A percentile compares a stretch with the other conserved stretches of the same genome.
These are phyloP conservation scores for Albugo candida DNA, from an alignment of 352 stramenopile genomes.

Conservation along the genomic window DNA sequence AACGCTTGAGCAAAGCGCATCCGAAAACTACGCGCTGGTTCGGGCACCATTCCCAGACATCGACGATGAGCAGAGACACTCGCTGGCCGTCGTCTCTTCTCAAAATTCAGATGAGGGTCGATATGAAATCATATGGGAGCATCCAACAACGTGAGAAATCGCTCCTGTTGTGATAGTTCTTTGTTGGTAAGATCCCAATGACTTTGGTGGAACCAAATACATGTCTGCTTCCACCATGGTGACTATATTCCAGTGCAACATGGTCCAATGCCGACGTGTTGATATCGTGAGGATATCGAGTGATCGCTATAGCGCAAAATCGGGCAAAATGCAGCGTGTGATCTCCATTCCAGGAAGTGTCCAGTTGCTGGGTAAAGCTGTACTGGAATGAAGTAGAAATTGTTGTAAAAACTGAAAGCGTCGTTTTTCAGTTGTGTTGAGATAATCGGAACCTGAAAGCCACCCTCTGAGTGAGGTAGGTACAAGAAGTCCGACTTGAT, in stretches of 20 bases:
- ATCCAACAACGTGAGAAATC: background rate
- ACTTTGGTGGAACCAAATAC: constrained; percentile 4
- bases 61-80: background rate
- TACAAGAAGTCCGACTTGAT: constrained; percentile 5
- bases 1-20: too few relatives aligned
- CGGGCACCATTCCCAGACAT: background rate
- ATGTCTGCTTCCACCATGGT: constrained; percentile 1
- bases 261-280: constrained; percentile 2
- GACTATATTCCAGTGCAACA: constrained; percentile 4
- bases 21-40: background rate
- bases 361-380: constrained; percentile 1
- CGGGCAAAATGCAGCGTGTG: background rate
- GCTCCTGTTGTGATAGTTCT: too few relatives aligned
- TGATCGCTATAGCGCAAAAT: background rate
- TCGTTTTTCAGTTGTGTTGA: constrained; percentile 3
- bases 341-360: background rate
- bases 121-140: constrained; percentile 7
- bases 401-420: constrained; percentile 2
- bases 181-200: constrained; percentile 3
- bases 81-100: background rate
- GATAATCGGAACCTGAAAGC: constrained; percentile 1
- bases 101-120: background rate
- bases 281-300: constrained; percentile 5
- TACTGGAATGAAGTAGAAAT: background rate
- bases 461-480: constrained; percentile 1